Base-by-base conservation (phyloP, 495 filamentous ascomycete genomes). In the Aspergillus egyptiacus region DNA sequence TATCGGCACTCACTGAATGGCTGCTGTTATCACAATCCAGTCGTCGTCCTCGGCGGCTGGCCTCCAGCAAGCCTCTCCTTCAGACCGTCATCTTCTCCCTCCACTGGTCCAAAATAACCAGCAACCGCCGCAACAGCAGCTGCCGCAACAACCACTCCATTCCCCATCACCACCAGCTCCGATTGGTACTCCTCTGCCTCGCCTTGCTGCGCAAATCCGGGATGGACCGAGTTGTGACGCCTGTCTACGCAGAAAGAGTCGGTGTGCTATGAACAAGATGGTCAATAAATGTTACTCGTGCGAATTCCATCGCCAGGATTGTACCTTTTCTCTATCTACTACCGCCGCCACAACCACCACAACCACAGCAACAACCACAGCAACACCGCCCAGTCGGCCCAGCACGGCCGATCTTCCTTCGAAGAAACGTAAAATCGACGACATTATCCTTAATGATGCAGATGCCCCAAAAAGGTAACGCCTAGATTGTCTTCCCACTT, bases 181-280 rank as follows among this genome's bases (percentile, higher is more conserved):
- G 31, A 55, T 59, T 53, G 53, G 49, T 36, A 44, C 61, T 38
- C 28, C 60, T 49, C 53, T 63, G 52, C 23, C 53, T 56, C 56
- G 55, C 48, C 46, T 60, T 48, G 58, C 64, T 55, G 53, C 50
- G 9, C 53, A 57, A 14, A 53, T 48, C 37, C 66, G 71, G 66
- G 56, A 77, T 76, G 67, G 77, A 74, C 55, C 74, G 56, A 62
- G 78, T 67, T 85, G 82, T 66, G 87, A 91, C 72, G 84, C 86
- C 33, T 98, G 93, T 69, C 75, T 89, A 48, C 79, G 81, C 66
- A 75, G 90, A 61, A 89, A 91, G 66, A 88, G 83, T 58, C 84
- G 89, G 58, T 98, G 93, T 71, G 89, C 94, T 47, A 86, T 95
- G 69, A 86, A 89, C 61, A 72, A 76, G 47, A 64, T 69, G 56